Evolutionary conservation across 176 grass and related monocot genomes (phyloP).

Genomic region (Ampelocalamus luodianensis): DNA sequence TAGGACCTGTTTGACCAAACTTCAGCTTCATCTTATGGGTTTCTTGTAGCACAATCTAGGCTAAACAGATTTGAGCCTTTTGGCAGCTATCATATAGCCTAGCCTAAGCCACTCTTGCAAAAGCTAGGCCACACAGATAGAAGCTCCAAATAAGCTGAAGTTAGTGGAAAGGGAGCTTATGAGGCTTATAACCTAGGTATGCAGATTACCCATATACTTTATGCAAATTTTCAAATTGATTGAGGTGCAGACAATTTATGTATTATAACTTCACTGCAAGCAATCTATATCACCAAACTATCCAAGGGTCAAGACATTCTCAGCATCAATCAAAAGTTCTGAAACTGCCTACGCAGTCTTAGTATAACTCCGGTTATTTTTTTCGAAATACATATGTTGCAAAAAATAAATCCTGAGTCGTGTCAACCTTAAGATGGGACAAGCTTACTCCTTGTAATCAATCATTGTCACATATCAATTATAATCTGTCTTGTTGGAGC

Average conservation of each 20-base stretch:
- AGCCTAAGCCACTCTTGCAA: not conserved
- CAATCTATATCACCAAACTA: not conserved
- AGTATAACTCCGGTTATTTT: constrained; percentile 21
- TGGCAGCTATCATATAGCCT: not conserved
- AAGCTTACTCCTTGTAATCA: not conserved
- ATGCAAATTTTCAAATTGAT: not conserved
- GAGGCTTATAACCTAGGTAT: not conserved
- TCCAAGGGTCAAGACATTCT: not conserved
- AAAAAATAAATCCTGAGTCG: not conserved
- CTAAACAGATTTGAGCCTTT: not conserved
- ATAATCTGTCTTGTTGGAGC: not conserved
- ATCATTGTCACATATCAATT: not conserved
- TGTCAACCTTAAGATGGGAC: not conserved
- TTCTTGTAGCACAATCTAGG: not conserved
- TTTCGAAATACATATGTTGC: not conserved
- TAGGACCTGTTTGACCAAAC: not conserved
- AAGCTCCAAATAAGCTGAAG: constrained; percentile 1
- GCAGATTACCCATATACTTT: not conserved
- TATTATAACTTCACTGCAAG: not conserved
- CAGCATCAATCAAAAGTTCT: constrained; percentile 7
- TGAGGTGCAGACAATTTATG: not conserved
- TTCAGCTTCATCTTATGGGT: not conserved
- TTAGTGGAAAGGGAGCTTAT: not conserved
- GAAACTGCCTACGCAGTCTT: not conserved
- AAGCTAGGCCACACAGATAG: not conserved